Conservation (phyloP, 768 basidiomycete genomes). For the Phylloporus scabripes region DNA sequence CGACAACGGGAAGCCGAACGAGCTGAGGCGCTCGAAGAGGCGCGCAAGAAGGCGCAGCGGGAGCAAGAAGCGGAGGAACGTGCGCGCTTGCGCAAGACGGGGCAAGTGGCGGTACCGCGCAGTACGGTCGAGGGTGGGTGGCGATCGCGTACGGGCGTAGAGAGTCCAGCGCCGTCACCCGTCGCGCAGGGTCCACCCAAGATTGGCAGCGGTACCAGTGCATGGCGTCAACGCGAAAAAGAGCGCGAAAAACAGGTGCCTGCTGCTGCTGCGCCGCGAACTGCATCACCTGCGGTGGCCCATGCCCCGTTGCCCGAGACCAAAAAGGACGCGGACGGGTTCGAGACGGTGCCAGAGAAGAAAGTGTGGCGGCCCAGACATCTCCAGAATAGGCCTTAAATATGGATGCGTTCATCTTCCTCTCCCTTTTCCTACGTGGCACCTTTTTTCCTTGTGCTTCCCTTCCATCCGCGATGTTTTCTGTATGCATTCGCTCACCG, state of each 20-base stretch:
- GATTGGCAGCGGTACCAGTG: constrained; percentile 35
- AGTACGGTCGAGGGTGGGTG: constrained; percentile 11
- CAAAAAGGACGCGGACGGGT: constrained; percentile 62
- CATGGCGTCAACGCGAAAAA: constrained; percentile 58
- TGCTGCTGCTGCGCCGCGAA: constrained; percentile 27
- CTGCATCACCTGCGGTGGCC: constrained; percentile 8
- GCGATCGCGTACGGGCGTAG: constrained; percentile 35
- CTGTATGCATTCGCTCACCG: not conserved
- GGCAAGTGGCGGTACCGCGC: constrained; percentile 22
- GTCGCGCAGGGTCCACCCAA: constrained; percentile 33
- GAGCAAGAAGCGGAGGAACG: constrained; percentile 65
- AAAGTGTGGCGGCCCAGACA: constrained; percentile 22
- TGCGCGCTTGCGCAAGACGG: constrained; percentile 32
- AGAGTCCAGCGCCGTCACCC: constrained; percentile 46
- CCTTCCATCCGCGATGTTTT: not conserved
- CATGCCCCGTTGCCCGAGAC: constrained; percentile 35
- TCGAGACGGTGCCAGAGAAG: constrained; percentile 49
- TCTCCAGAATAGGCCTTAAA: constrained; percentile 8
- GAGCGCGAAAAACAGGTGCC: constrained; percentile 31
- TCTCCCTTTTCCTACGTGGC: not conserved
- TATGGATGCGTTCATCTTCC: not conserved
- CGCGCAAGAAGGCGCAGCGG: constrained; percentile 54
- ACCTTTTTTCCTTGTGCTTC: not conserved
- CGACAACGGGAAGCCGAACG: constrained; percentile 49
- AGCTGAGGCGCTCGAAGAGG: constrained; percentile 47